Evolutionary conservation across 1,139 yeast genomes (phyloP).

Genomic region (Kodamaea suecica): DNA sequence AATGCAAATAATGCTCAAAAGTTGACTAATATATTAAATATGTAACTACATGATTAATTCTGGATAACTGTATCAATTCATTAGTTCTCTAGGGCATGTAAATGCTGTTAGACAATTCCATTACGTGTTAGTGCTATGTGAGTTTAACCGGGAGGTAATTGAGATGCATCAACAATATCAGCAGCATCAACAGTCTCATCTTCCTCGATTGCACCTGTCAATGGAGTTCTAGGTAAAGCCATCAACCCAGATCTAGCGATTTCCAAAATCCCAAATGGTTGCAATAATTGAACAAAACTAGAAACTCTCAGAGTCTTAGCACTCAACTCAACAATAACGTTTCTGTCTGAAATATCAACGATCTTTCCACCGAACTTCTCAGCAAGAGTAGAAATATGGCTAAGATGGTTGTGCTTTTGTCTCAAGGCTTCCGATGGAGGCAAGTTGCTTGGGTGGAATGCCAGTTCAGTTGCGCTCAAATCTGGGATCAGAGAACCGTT

Average conservation of each 20-base stretch:
- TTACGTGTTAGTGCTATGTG: too few species aligned
- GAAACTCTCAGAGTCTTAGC: slow-evolving; percentile 92
- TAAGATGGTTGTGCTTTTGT: slow-evolving; percentile 86
- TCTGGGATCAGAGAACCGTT: slow-evolving; percentile 45
- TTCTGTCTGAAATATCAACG: slow-evolving; percentile 89
- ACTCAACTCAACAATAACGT: slow-evolving; percentile 88
- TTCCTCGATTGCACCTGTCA: slow-evolving; percentile 44
- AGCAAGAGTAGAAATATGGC: slow-evolving; percentile 76
- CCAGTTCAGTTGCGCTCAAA: slow-evolving; percentile 50
- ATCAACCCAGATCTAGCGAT: slow-evolving; percentile 98
- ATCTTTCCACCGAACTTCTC: slow-evolving; percentile 89
- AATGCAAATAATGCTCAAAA: too few species aligned
- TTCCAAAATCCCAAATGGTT: slow-evolving; percentile 94
- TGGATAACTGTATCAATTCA: too few species aligned
- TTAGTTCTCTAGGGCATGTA: too few species aligned
- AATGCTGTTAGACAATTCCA: too few species aligned
- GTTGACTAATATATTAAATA: too few species aligned
- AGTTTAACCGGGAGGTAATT: slow-evolving; percentile 90
- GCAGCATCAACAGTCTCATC: slow-evolving; percentile 55
- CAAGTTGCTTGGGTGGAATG: slow-evolving; percentile 83
- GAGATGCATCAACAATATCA: slow-evolving; percentile 73
- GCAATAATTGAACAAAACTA: slow-evolving; percentile 80
- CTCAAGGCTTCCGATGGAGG: slow-evolving; percentile 91
- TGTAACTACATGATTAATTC: too few species aligned
- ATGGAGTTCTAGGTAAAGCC: slow-evolving; percentile 96